Percentiles rank a stretch among this genome's conserved stretches.
Conservation (phyloP, 495 filamentous ascomycete genomes). For the Lasiosphaeris hirsuta region DNA sequence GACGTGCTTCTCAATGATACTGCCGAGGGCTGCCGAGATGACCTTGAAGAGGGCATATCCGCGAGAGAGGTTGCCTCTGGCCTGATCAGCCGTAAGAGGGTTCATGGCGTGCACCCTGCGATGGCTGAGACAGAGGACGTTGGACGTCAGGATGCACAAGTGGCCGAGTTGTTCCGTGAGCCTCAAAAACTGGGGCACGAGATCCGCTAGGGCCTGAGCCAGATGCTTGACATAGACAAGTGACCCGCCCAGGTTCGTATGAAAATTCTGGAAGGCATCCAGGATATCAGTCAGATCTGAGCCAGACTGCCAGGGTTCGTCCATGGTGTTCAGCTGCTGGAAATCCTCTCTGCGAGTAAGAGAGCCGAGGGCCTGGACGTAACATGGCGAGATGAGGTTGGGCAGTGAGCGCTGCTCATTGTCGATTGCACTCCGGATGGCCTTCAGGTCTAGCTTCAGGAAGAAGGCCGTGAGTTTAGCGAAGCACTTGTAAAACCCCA, state of each 20-base stretch:
- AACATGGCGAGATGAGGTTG: slow-evolving; percentile 28
- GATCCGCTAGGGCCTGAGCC: slow-evolving; percentile 28
- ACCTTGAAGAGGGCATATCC: slow-evolving; percentile 39
- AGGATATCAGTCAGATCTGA: slow-evolving; percentile 27
- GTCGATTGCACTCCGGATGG: not conserved
- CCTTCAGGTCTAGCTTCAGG: slow-evolving; percentile 27
- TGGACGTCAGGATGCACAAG: slow-evolving; percentile 31
- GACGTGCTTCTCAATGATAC: slow-evolving; percentile 46
- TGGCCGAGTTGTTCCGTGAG: slow-evolving; percentile 41
- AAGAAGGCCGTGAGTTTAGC: slow-evolving; percentile 30
- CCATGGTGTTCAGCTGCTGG: slow-evolving; percentile 20
- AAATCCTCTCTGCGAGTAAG: slow-evolving; percentile 33
- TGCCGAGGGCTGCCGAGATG: slow-evolving; percentile 38
- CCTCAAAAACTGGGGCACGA: slow-evolving; percentile 38
- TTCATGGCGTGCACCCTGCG: slow-evolving; percentile 15
- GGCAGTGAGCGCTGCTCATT: slow-evolving; percentile 18
- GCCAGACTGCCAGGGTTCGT: slow-evolving; percentile 29
- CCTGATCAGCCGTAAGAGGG: slow-evolving; percentile 15
- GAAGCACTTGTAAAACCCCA: slow-evolving; percentile 33
- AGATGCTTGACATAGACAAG: slow-evolving; percentile 24
- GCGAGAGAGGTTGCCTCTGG: slow-evolving; percentile 27
- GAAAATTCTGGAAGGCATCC: slow-evolving; percentile 31
- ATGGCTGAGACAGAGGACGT: slow-evolving; percentile 29
- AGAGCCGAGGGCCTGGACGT: slow-evolving; percentile 25
- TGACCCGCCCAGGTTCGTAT: slow-evolving; percentile 11